Conservation (phyloP, 1,284 basidiomycete genomes). For the Sporisorium exsertum region DNA sequence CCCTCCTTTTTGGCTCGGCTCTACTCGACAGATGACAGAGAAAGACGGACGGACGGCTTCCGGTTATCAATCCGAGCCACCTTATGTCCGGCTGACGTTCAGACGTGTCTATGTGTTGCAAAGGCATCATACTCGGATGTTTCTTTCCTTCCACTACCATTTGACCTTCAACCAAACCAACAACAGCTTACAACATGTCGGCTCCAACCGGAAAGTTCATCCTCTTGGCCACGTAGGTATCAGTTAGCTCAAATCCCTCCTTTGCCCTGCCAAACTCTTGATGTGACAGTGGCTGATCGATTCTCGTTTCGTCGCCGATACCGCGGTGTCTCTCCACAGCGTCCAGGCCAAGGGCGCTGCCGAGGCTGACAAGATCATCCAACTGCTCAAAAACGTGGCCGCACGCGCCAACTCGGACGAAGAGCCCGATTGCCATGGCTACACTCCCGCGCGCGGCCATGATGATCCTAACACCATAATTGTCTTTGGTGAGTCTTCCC, state of each 20-base stretch:
- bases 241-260: neutral
- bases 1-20: neutral
- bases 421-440: slow-evolving; percentile 47
- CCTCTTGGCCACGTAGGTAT: slow-evolving; percentile 44
- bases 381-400: slow-evolving; percentile 41
- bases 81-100: neutral
- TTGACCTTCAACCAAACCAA: neutral
- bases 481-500: slow-evolving; percentile 37
- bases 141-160: neutral
- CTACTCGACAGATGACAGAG: neutral
- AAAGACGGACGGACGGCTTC: neutral
- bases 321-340: slow-evolving; percentile 12
- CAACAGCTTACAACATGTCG: slow-evolving; percentile 20
- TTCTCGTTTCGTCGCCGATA: neutral
- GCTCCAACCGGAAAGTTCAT: slow-evolving; percentile 47
- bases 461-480: slow-evolving; percentile 47
- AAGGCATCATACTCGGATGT: neutral
- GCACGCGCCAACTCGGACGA: slow-evolving; percentile 45
- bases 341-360: slow-evolving; percentile 43
- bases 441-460: slow-evolving; percentile 39
- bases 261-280: neutral
- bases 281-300: neutral
- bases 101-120: neutral
- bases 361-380: slow-evolving; percentile 45
- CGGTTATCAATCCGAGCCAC: slow-evolving; percentile 9